Percentiles rank a stretch among this genome's conserved stretches.
Conservation (phyloP, 2,329 filamentous ascomycete genomes). For the Phialophora expanda region DNA sequence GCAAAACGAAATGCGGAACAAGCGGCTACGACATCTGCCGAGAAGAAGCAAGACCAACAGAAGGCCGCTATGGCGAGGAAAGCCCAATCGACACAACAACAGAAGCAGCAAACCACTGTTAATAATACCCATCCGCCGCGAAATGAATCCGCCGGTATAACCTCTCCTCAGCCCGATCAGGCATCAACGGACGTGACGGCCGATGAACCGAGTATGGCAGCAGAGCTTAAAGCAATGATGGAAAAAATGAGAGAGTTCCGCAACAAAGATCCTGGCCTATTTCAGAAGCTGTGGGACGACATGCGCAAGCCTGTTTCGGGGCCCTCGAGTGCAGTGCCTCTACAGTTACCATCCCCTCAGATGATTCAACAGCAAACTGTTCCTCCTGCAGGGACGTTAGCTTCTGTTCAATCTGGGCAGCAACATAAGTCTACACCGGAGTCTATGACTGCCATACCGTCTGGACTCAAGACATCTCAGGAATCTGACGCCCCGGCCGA, state of each 20-base stretch:
- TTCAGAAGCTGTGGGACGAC: slow-evolving; percentile 62
- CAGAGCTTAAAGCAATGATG: slow-evolving; percentile 61
- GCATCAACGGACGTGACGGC: neutral
- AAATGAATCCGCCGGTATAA: neutral
- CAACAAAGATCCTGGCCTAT: slow-evolving; percentile 59
- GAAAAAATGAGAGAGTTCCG: slow-evolving; percentile 64
- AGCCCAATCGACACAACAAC: neutral
- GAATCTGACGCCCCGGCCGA: neutral
- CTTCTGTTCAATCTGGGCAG: neutral
- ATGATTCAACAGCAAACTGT: slow-evolving; percentile 27
- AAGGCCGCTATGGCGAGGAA: slow-evolving; percentile 14
- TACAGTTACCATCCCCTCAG: slow-evolving; percentile 31
- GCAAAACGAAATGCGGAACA: slow-evolving; percentile 29
- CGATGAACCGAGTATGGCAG: slow-evolving; percentile 50
- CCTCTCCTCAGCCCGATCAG: slow-evolving; percentile 7
- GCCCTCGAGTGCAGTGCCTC: slow-evolving; percentile 9
- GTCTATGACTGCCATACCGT: neutral
- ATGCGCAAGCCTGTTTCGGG: slow-evolving; percentile 51
- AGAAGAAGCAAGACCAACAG: slow-evolving; percentile 21
- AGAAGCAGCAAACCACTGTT: neutral
- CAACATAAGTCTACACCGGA: neutral
- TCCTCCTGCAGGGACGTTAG: neutral
- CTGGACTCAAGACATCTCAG: neutral
- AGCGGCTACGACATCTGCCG: neutral
- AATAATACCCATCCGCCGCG: neutral